A percentile compares a stretch with the other conserved stretches of the same genome.
Evolutionary conservation across 1,284 basidiomycete species (phyloP).

Genomic region (Leccinum ambiguum): DNA sequence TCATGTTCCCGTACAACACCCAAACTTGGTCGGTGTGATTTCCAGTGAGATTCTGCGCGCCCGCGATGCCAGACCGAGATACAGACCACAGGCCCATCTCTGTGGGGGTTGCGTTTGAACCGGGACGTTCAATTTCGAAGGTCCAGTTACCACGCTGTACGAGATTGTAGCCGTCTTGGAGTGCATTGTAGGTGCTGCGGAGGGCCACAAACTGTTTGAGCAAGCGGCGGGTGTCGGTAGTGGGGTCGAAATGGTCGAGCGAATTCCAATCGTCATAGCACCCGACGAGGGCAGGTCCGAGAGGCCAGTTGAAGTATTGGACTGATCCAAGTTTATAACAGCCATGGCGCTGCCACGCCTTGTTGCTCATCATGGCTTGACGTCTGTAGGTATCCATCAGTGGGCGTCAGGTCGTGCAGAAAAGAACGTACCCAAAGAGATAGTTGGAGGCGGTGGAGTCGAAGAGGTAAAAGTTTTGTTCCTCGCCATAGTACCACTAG

Average conservation of each 20-base stretch:
- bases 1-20: constrained; percentile 85
- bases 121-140: constrained; percentile 69
- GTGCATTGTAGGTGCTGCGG: constrained; percentile 63
- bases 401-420: neutral
- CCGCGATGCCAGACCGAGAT: constrained; percentile 59
- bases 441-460: constrained; percentile 87
- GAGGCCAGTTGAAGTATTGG: constrained; percentile 89
- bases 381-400: constrained; percentile 49
- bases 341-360: constrained; percentile 89
- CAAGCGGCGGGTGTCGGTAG: constrained; percentile 69
- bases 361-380: constrained; percentile 84
- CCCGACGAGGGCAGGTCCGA: constrained; percentile 75
- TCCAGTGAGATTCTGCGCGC: constrained; percentile 56
- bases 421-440: constrained; percentile 69
- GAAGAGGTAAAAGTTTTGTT: constrained; percentile 82
- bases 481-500: constrained; percentile 84
- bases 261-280: constrained; percentile 88
- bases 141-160: constrained; percentile 85
- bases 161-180: constrained; percentile 85
- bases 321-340: constrained; percentile 86
- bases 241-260: constrained; percentile 92
- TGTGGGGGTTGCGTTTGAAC: constrained; percentile 76
- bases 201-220: constrained; percentile 74
- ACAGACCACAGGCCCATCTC: constrained; percentile 88
- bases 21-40: constrained; percentile 68